Conservation (phyloP, 345 rosid genomes). For the Heritiera littoralis region DNA sequence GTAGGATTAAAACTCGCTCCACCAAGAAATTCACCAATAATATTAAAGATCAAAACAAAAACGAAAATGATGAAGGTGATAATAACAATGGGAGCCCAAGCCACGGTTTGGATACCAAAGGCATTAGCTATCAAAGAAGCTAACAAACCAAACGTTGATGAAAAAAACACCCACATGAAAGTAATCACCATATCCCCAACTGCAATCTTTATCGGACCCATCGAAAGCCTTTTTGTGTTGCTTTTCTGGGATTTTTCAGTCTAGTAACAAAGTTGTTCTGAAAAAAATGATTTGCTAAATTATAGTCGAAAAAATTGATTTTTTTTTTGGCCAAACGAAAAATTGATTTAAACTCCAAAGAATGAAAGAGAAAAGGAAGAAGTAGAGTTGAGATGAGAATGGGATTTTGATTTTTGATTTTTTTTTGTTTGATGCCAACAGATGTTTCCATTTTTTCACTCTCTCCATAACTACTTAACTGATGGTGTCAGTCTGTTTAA, state of each 20-base stretch:
- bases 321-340: too few relatives aligned
- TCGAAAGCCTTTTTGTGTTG: background rate
- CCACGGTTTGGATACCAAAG: conserved; percentile 44
- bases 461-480: too few relatives aligned
- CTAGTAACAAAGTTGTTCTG: background rate
- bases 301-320: too few relatives aligned
- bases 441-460: too few relatives aligned
- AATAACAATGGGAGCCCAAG: conserved; percentile 55
- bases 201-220: conserved; percentile 70
- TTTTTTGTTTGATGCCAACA: too few relatives aligned
- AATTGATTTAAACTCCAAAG: too few relatives aligned
- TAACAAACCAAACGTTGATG: conserved; percentile 62
- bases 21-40: conserved; percentile 61
- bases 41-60: conserved; percentile 56
- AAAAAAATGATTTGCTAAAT: too few relatives aligned
- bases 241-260: background rate
- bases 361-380: too few relatives aligned
- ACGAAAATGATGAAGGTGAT: conserved; percentile 56
- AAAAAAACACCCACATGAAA: conserved; percentile 68
- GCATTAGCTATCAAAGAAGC: conserved; percentile 53
- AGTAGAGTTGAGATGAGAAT: too few relatives aligned
- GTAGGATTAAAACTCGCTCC: conserved; percentile 97
- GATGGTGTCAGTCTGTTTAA: too few relatives aligned
- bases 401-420: too few relatives aligned
- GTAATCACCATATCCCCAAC: conserved; percentile 64